Evolutionary conservation across 352 stramenopile genomes (phyloP).

Genomic region (Globisporangium viniferum): DNA sequence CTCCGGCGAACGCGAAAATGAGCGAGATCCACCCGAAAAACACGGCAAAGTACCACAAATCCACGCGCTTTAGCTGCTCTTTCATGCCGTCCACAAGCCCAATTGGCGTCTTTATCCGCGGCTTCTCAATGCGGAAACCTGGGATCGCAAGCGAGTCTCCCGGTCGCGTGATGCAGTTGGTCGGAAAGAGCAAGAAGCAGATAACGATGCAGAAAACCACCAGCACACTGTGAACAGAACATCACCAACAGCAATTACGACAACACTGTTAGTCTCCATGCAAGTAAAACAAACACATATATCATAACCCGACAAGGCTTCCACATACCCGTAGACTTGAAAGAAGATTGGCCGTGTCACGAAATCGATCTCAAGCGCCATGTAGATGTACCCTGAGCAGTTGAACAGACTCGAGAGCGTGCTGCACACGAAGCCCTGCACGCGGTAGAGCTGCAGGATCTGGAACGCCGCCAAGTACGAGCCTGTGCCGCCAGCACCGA

Average conservation of each 20-base stretch:
- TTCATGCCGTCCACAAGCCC: conserved; percentile 59
- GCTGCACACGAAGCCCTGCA: conserved; percentile 75
- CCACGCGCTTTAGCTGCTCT: conserved; percentile 41
- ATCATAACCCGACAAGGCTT: background rate
- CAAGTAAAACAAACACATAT: background rate
- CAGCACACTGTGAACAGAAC: conserved; percentile 27
- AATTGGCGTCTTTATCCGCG: conserved; percentile 51
- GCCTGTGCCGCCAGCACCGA: conserved; percentile 68
- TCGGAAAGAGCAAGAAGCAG: conserved; percentile 68
- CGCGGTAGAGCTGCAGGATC: conserved; percentile 73
- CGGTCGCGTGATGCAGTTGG: conserved; percentile 58
- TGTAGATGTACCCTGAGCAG: conserved; percentile 83
- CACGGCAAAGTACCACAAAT: conserved; percentile 78
- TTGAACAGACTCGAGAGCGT: conserved; percentile 84
- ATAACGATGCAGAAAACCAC: conserved; percentile 41
- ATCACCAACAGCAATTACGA: background rate
- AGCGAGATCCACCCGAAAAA: conserved; percentile 83
- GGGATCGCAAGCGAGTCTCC: conserved; percentile 46
- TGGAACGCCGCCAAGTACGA: conserved; percentile 79
- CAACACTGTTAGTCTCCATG: background rate
- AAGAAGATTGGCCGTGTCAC: conserved; percentile 58
- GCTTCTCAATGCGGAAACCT: conserved; percentile 48
- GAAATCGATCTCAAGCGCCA: conserved; percentile 61
- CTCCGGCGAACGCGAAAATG: conserved; percentile 74
- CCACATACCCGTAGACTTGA: conserved; percentile 47